phyloP scores from a whole-genome alignment of 805 yeast species.

The Scheffersomyces stipitis region DNA sequence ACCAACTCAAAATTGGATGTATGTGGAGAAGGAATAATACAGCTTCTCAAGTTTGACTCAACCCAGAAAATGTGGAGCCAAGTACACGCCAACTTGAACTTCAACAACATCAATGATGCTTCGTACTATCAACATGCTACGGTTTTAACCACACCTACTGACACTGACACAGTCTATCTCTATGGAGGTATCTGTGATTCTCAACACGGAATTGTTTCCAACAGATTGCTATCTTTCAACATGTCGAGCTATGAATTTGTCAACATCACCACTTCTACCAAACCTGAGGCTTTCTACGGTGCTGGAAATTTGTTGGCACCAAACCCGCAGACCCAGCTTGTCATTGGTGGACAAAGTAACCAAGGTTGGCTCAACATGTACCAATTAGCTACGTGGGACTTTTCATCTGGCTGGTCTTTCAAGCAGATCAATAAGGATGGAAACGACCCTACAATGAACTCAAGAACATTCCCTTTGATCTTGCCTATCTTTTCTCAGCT shows the following conservation, averaged over 20 bases:
- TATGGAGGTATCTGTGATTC: constrained; percentile 50
- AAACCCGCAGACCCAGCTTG: constrained; percentile 45
- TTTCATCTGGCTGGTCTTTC: constrained; percentile 67
- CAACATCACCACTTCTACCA: constrained; percentile 47
- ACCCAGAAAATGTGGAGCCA: constrained; percentile 19
- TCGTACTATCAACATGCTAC: constrained; percentile 37
- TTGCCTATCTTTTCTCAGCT: constrained; percentile 51
- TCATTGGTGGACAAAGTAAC: constrained; percentile 66
- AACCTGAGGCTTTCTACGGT: constrained; percentile 57
- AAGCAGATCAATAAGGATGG: constrained; percentile 18
- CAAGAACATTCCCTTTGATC: constrained; percentile 53
- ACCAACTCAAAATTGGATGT: constrained; percentile 6
- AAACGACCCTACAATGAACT: constrained; percentile 36
- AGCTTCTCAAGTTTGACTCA: constrained; percentile 19
- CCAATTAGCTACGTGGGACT: constrained; percentile 74
- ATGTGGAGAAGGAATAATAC: constrained; percentile 30
- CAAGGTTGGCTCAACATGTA: constrained; percentile 71
- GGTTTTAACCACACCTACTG: constrained; percentile 40
- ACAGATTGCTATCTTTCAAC: constrained; percentile 47
- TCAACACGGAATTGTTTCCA: constrained; percentile 26
- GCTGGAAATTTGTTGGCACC: constrained; percentile 47
- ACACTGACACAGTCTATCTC: constrained; percentile 43
- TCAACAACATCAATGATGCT: constrained; percentile 23
- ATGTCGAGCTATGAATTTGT: constrained; percentile 29
- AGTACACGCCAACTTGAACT: constrained; percentile 14